Conservation (phyloP, 176 grass and related monocot genomes). For the Urochloa ruziziensis region DNA sequence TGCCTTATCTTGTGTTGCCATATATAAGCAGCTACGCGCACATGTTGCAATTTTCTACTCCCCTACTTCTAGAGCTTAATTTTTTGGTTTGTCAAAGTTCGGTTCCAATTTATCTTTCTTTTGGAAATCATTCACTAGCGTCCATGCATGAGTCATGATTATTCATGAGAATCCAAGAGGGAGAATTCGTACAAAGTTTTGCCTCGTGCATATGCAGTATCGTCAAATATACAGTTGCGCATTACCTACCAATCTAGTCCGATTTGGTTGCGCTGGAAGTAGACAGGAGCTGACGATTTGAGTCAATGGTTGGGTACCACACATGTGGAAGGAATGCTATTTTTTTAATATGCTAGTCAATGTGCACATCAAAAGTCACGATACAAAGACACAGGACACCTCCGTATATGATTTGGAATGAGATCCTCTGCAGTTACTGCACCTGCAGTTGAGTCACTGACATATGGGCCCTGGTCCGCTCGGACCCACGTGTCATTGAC, state of each 20-base stretch:
- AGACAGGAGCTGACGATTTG: neutral
- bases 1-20: neutral
- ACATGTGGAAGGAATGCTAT: neutral
- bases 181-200: neutral
- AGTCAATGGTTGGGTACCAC: constrained; percentile 6
- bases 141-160: neutral
- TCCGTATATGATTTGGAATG: no score
- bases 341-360: no score
- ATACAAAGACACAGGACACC: no score
- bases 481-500: no score
- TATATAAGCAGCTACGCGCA: neutral
- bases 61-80: neutral
- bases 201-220: neutral
- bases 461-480: no score
- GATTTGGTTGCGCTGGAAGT: constrained; percentile 22
- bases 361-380: no score
- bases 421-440: no score
- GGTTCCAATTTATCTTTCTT: constrained; percentile 2
- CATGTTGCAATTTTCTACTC: neutral
- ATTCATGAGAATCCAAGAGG: neutral
- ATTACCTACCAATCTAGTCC: constrained; percentile 26
- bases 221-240: neutral
- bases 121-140: neutral
- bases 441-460: no score
- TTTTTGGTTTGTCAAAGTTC: constrained; percentile 33